A percentile compares a stretch with the other conserved stretches of the same genome.
These are phyloP conservation scores for Monosporascus sp. DNA, from an alignment of 2,329 filamentous ascomycete species.

Conservation along the genomic window DNA sequence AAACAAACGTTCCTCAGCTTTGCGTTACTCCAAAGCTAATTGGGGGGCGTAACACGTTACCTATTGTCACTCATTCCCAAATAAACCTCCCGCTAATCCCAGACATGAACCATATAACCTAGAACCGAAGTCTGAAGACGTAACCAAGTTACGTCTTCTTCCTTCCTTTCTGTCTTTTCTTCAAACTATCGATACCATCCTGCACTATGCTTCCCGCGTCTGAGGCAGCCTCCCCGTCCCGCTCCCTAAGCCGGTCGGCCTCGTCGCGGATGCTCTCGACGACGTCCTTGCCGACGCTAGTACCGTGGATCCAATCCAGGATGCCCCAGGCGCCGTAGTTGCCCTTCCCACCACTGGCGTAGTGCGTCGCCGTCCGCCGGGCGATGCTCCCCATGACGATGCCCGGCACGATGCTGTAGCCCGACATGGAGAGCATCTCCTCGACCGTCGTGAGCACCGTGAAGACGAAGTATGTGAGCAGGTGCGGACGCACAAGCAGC, in stretches of 20 bases:
- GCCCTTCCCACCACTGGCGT: conserved; percentile 48
- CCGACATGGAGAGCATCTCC: conserved; percentile 62
- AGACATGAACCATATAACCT: neutral
- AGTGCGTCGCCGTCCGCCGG: conserved; percentile 45
- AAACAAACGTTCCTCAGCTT: no score
- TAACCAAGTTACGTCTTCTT: conserved; percentile 10
- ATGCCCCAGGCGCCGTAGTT: conserved; percentile 60
- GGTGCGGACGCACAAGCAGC: conserved; percentile 60
- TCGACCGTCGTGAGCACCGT: conserved; percentile 58
- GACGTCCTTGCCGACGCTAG: conserved; percentile 46
- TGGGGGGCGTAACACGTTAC: no score
- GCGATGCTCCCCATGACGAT: conserved; percentile 48
- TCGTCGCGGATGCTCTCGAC: conserved; percentile 50
- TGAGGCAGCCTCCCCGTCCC: conserved; percentile 6
- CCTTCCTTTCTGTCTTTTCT: conserved; percentile 23
- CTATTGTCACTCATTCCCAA: neutral
- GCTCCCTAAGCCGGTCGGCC: conserved; percentile 43
- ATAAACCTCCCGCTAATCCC: neutral
- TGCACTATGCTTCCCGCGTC: conserved; percentile 29
- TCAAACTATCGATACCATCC: conserved; percentile 27
- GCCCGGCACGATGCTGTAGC: conserved; percentile 56
- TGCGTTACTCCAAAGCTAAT: no score
- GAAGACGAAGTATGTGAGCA: conserved; percentile 67
- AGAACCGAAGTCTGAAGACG: no score
- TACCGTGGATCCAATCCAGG: conserved; percentile 57